These are phyloP conservation scores for Trypanosoma melophagium DNA, from an alignment of 208 protist species.

Conservation along the genomic window DNA sequence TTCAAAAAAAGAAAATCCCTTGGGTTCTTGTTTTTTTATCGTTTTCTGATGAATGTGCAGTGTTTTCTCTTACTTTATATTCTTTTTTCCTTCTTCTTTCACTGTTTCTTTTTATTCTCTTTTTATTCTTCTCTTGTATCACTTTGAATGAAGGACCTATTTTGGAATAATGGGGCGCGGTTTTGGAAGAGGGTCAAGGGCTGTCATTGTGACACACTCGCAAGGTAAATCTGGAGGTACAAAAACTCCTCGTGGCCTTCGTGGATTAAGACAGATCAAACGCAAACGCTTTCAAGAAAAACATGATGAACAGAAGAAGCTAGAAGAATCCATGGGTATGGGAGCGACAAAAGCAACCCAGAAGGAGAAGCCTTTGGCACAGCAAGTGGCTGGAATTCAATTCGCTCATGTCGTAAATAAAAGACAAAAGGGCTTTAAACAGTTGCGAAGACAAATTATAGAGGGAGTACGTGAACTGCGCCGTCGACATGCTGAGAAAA, in stretches of 20 bases:
- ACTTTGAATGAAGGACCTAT: no score
- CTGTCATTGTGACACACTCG: slow-evolving; percentile 82
- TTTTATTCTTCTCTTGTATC: no score
- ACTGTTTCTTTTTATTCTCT: no score
- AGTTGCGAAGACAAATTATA: slow-evolving; percentile 77
- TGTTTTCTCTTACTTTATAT: no score
- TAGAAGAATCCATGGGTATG: slow-evolving; percentile 73
- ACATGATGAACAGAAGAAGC: slow-evolving; percentile 46
- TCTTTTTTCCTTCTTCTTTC: no score
- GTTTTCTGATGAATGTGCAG: no score
- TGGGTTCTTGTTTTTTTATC: no score
- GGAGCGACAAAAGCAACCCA: slow-evolving; percentile 29
- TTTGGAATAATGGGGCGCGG: slow-evolving; percentile 62
- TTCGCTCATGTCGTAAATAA: slow-evolving; percentile 78
- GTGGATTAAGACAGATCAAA: slow-evolving; percentile 67
- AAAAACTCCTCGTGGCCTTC: slow-evolving; percentile 78
- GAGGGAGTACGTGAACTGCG: slow-evolving; percentile 66
- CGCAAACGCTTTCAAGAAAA: slow-evolving; percentile 46
- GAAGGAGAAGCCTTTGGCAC: slow-evolving; percentile 53
- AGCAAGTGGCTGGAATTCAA: slow-evolving; percentile 77
- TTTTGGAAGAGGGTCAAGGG: slow-evolving; percentile 84
- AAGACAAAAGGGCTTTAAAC: slow-evolving; percentile 69
- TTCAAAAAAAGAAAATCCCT: no score
- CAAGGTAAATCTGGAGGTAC: slow-evolving; percentile 60
- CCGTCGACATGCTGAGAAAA: slow-evolving; percentile 48